Percentiles rank a stretch among this genome's conserved stretches.
phyloP scores from a whole-genome alignment of 768 basidiomycete species.

The Mycena floridula region DNA sequence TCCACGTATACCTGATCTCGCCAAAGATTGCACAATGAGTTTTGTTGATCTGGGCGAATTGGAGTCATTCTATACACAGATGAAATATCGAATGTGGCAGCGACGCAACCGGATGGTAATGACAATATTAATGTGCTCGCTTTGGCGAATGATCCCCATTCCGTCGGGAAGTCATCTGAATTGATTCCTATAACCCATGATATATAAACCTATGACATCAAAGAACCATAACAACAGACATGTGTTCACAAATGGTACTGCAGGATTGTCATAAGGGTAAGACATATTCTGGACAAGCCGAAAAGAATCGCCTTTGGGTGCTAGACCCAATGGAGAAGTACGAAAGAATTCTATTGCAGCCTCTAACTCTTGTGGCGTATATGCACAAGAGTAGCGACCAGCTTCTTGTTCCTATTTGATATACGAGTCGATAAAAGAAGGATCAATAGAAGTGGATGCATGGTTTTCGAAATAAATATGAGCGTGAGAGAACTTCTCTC shows the following conservation, averaged over 20 bases:
- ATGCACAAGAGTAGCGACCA: slow-evolving; percentile 25
- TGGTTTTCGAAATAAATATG: slow-evolving; percentile 28
- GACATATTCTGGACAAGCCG: slow-evolving; percentile 29
- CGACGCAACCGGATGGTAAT: slow-evolving; percentile 24
- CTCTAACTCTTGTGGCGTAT: slow-evolving; percentile 19
- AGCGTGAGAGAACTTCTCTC: slow-evolving; percentile 2
- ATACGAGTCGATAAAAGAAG: slow-evolving; percentile 23
- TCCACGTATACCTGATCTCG: slow-evolving; percentile 26
- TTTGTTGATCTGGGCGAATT: slow-evolving; percentile 26
- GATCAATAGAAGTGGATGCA: slow-evolving; percentile 19
- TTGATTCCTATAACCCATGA: too few species aligned
- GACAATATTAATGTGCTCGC: slow-evolving; percentile 18
- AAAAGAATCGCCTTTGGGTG: slow-evolving; percentile 27
- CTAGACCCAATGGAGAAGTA: slow-evolving; percentile 31
- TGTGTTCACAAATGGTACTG: slow-evolving; percentile 22
- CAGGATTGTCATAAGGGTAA: slow-evolving; percentile 17
- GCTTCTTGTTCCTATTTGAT: slow-evolving; percentile 23
- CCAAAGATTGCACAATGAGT: slow-evolving; percentile 24
- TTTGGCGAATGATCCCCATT: slow-evolving; percentile 31
- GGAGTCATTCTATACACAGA: slow-evolving; percentile 32
- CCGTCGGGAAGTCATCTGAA: slow-evolving; percentile 21
- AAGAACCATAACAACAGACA: too few species aligned
- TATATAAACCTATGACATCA: too few species aligned
- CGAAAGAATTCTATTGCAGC: slow-evolving; percentile 32
- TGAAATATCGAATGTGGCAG: slow-evolving; percentile 33